These are phyloP conservation scores for Pseudogymnoascus destructans DNA, from an alignment of 2,329 filamentous ascomycete species.

Conservation along the genomic window DNA sequence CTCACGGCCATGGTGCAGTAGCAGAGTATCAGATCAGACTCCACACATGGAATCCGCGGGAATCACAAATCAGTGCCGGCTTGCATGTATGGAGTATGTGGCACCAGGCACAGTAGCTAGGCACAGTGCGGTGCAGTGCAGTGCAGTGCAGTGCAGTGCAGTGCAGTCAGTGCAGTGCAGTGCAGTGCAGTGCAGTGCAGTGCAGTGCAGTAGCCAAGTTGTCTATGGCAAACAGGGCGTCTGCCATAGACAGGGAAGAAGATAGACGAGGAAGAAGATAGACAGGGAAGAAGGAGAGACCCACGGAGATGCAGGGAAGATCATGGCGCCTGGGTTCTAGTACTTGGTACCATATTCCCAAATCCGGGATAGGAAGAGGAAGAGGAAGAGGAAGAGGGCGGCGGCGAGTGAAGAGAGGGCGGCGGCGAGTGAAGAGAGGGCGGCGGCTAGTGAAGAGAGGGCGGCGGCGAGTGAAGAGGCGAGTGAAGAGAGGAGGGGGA, in stretches of 20 bases:
- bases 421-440: not conserved
- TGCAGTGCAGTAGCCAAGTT: not conserved
- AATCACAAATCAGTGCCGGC: constrained; percentile 5
- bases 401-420: not conserved
- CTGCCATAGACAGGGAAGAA: constrained; percentile 1
- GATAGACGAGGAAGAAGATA: not conserved
- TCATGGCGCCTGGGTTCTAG: not conserved
- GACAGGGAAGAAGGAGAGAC: not conserved
- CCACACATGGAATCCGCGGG: not conserved
- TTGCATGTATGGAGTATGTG: not conserved
- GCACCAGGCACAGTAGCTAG: too few species aligned
- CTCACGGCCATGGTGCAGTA: constrained; percentile 2
- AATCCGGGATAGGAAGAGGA: constrained; percentile 1
- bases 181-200: not conserved
- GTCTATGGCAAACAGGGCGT: not conserved
- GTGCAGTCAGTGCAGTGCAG: not conserved
- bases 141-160: not conserved
- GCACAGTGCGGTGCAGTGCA: not conserved
- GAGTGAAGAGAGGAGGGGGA: too few species aligned
- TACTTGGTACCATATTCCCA: not conserved
- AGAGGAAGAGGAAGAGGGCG: not conserved
- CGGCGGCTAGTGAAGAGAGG: too few species aligned
- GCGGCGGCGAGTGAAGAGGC: not conserved
- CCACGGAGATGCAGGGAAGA: not conserved
- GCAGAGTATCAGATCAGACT: not conserved